phyloP scores from a whole-genome alignment of 306 rosid genomes.

The Phaseolus lunatus region DNA sequence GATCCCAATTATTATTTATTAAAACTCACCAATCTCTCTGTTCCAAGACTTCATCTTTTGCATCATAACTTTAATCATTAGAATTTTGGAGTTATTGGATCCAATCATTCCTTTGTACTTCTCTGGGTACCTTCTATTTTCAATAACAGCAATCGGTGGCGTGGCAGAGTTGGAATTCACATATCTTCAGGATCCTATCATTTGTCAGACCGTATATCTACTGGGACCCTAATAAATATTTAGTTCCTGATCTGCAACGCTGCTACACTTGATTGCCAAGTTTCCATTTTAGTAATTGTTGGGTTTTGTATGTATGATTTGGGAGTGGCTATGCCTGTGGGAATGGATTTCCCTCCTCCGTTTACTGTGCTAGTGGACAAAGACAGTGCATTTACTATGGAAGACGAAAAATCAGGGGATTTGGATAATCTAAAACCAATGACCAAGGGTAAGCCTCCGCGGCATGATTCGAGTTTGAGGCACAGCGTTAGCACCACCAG shows the following conservation, averaged over 20 bases:
- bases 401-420: slow-evolving; percentile 52
- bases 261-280: neutral
- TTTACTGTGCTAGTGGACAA: slow-evolving; percentile 58
- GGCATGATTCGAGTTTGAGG: slow-evolving; percentile 58
- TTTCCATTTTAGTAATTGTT: neutral
- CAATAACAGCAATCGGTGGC: neutral
- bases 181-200: slow-evolving; percentile 1
- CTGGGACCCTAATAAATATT: neutral
- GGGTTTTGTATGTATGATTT: slow-evolving; percentile 47
- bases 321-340: slow-evolving; percentile 59
- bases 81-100: slow-evolving; percentile 2
- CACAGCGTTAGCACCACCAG: slow-evolving; percentile 64
- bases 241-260: neutral
- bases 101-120: slow-evolving; percentile 22
- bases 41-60: slow-evolving; percentile 6
- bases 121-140: neutral
- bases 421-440: slow-evolving; percentile 51
- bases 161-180: neutral
- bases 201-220: neutral
- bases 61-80: neutral
- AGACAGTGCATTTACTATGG: slow-evolving; percentile 55
- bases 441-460: slow-evolving; percentile 68
- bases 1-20: slow-evolving; percentile 34
- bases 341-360: slow-evolving; percentile 64
- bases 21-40: slow-evolving; percentile 14